Evolutionary conservation across 192 early-diverging fungal genomes (phyloP), one percentile per base, ranked within the genome.

Genomic region (Coemansia sp.): DNA sequence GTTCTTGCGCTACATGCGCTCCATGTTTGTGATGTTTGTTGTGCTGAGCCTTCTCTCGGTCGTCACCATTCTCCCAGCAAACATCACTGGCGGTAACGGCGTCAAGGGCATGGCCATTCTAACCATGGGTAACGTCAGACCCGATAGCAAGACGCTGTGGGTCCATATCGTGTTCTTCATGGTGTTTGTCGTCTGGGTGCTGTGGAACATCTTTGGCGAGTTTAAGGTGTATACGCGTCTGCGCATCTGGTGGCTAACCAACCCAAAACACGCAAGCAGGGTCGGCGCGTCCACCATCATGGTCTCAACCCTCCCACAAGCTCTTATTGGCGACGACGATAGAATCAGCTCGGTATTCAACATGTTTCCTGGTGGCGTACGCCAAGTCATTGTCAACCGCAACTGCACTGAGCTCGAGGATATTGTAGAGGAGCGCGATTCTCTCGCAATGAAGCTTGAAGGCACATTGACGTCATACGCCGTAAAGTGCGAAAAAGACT

Each of bases 351-450:
- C 71, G 16, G 73, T 88, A 35, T 92, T 91, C 61, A 68, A 84
- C 58, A 61, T 84, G 48, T 92, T 91, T 58, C 89, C 91, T 16
- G 89, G 88, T 20, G 90, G 90, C n/a, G 89, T 93, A 8, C 77
- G 85, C 13, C 79, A 86, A 23, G 74, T 94, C 52, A 89, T 88
- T 76, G 67, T 89, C 39, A 90, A 86, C 75, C 87, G 91, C 30
- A 74, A 90, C 31, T 79, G 87, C n/a, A 61, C 78, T 12, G 71
- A 86, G 33, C 68, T 93, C 15, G 68, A 81, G 58, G 77, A 88
- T 2, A 31, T 83, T 5, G 83, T 87, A 28, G 64, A 80, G 33
- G 81, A 90, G 58, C 85, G 91, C 31, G 77, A 87, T 35, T 62
- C 82, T 8, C 34, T 81, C 16, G 85, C 86, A 0, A 58, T 55